Percentiles rank a stretch among this genome's conserved stretches.
phyloP scores from a whole-genome alignment of 202 grass and related monocot genomes.

The Elaeis oleifera region DNA sequence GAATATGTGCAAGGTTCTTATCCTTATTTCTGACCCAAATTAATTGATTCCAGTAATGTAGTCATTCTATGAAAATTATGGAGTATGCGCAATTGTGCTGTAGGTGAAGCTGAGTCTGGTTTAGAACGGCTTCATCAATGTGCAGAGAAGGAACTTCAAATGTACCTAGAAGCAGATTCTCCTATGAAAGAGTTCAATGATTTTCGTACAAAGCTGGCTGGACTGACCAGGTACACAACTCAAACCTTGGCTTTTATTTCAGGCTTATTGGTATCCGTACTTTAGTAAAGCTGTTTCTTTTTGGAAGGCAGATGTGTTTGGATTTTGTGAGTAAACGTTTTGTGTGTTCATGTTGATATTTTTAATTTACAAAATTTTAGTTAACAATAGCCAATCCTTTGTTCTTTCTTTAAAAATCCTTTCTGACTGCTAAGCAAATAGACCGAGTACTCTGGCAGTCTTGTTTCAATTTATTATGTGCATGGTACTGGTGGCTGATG shows the following conservation, averaged over 20 bases:
- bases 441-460: too few species aligned
- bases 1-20: slow-evolving; percentile 87
- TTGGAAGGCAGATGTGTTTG: too few species aligned
- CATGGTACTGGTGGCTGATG: too few species aligned
- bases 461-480: too few species aligned
- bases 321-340: too few species aligned
- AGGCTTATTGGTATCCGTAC: background rate
- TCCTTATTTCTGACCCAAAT: slow-evolving; percentile 8
- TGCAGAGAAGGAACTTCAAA: slow-evolving; percentile 77
- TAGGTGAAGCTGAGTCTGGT: slow-evolving; percentile 88
- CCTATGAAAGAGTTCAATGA: slow-evolving; percentile 37
- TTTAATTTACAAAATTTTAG: too few species aligned
- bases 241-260: background rate
- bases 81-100: background rate
- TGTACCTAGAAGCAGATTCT: slow-evolving; percentile 33
- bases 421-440: too few species aligned
- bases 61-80: background rate
- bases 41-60: background rate
- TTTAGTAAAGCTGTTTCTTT: background rate
- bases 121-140: slow-evolving; percentile 96
- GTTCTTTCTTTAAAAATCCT: too few species aligned
- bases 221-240: slow-evolving; percentile 58
- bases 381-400: too few species aligned
- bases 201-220: slow-evolving; percentile 64
- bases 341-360: too few species aligned